Evolutionary conservation across 2,329 filamentous ascomycete genomes (phyloP), one percentile per base, ranked within the genome.

Genomic region (Scedosporium apiospermum): DNA sequence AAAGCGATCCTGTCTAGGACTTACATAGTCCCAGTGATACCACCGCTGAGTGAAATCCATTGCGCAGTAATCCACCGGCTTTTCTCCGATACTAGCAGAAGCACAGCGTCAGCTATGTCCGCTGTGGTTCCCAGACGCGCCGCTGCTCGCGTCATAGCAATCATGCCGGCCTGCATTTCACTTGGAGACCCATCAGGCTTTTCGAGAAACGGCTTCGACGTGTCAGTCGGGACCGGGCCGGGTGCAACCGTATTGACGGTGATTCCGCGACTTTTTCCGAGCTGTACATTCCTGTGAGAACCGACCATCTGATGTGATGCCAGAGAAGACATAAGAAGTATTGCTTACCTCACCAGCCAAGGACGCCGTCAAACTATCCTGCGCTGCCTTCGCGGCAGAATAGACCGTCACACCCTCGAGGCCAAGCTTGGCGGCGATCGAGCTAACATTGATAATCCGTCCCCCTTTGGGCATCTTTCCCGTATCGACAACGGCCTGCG

Each of bases 51-150:
- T 1, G 70, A 72, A 63, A 78, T 75, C 38, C 68, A 71, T 69
- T 78, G 76, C 6, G 72, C 77, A 0, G 77, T 78, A n/a, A 79
- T 74, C 77, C 77, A 79, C 4, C 77, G 67, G 30, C 71, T 72
- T 63, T 74, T 73, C 64, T 77, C 74, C 6, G 68, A 72, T 1
- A 70, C 75, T 3, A 79, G 62, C 55, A 78, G 63, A 27, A 77
- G 63, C 27, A 75, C 73, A 0, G 74, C 75, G 64, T 80, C 77
- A 0, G 73, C 78, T 51, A 80, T 69, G 62, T 80, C 78, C 18
- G 73, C 73, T 2, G 69, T 62, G 0, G 69, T 73, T 0, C 76
- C 77, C 1, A 70, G 55, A 0, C 75, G 64, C n/a, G 71, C 65
- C 4, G 69, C 76, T 1, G 72, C 71, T 49, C 74, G 67, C 0